Evolutionary conservation across 164 flowering plant genomes (phyloP).

Genomic region (Malania oleifera): DNA sequence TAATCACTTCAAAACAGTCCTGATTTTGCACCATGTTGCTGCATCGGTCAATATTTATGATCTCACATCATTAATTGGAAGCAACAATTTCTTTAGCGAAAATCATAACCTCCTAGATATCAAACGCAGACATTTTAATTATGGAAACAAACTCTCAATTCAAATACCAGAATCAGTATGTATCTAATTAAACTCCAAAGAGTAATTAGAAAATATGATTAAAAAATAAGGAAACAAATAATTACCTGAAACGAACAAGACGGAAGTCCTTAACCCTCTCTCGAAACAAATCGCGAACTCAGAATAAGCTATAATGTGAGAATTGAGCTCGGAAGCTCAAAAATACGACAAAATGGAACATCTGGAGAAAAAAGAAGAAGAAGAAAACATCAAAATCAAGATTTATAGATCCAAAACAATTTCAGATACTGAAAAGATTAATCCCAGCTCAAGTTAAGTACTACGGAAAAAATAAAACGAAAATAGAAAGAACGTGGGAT

Average conservation of each 20-base stretch:
- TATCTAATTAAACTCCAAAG: not conserved
- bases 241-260: slow-evolving; percentile 11
- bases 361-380: slow-evolving; percentile 1
- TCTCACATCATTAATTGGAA: no score
- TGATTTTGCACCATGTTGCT: no score
- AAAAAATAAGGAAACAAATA: not conserved
- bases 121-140: no score
- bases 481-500: not conserved
- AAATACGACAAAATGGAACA: slow-evolving; percentile 9
- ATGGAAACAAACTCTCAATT: not conserved
- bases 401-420: not conserved
- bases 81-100: no score
- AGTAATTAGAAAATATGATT: not conserved
- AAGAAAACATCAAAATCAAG: no score
- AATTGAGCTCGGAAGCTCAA: slow-evolving; percentile 9
- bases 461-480: not conserved
- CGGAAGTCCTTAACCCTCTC: not conserved
- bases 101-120: no score
- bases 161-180: not conserved
- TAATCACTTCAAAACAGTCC: no score
- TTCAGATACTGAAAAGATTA: not conserved
- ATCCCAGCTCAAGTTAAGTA: no score
- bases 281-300: not conserved
- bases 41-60: no score
- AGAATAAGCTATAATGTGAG: not conserved